These are phyloP conservation scores for Phalaenopsis aphrodite DNA, from an alignment of 106 monocot species.

Conservation along the genomic window DNA sequence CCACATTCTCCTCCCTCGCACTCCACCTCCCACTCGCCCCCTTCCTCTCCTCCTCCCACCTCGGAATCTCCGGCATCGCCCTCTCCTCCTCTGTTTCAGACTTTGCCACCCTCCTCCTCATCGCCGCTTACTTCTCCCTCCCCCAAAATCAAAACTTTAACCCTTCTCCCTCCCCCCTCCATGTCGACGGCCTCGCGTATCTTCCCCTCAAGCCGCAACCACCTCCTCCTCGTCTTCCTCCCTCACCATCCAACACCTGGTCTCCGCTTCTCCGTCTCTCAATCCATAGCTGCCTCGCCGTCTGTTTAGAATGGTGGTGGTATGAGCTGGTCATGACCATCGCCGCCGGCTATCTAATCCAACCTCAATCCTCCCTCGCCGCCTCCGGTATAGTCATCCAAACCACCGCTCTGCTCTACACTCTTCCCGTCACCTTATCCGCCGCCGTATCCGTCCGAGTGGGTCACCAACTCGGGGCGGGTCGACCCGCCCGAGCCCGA, in stretches of 20 bases:
- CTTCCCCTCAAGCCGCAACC: not conserved
- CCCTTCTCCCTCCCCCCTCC: not conserved
- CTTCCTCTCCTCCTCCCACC: conserved; percentile 13
- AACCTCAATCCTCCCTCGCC: conserved; percentile 24
- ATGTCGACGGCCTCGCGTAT: not conserved
- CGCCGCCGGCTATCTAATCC: conserved; percentile 39
- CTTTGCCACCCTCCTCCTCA: conserved; percentile 31
- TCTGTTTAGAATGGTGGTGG: conserved; percentile 61
- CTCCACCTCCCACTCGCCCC: conserved; percentile 37
- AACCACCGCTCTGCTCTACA: conserved; percentile 52
- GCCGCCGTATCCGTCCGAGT: conserved; percentile 35
- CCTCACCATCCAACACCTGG: conserved; percentile 16
- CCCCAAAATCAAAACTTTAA: not conserved
- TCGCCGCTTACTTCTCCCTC: conserved; percentile 8
- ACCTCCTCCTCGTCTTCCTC: not conserved
- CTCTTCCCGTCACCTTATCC: conserved; percentile 32
- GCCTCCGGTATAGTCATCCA: conserved; percentile 50
- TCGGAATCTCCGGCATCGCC: conserved; percentile 37
- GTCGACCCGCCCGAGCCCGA: conserved; percentile 21
- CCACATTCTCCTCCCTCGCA: conserved; percentile 14
- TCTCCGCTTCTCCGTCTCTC: conserved; percentile 25
- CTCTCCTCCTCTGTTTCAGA: conserved; percentile 28
- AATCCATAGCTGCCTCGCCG: conserved; percentile 34
- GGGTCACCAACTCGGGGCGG: conserved; percentile 56
- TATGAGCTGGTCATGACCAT: conserved; percentile 54